Percentiles rank a stretch among this genome's conserved stretches.
phyloP scores from a whole-genome alignment of 2,329 filamentous ascomycete genomes.

The Penicillium sp. region DNA sequence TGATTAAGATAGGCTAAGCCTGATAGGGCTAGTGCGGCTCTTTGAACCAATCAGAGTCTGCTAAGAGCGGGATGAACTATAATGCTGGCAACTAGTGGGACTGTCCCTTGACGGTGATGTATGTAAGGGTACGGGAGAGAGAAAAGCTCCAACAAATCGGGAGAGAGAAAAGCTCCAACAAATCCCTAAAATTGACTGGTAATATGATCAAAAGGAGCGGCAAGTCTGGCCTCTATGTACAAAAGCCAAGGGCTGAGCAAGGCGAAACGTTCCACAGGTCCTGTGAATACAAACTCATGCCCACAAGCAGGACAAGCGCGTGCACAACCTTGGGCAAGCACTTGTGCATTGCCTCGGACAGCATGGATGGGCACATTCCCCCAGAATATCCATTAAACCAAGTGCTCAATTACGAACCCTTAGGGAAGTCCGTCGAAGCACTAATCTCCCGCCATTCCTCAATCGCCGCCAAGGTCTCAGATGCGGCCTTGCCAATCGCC shows the following conservation, averaged over 20 bases:
- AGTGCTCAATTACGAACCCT: background rate
- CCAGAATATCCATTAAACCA: background rate
- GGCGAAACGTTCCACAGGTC: too few relatives aligned
- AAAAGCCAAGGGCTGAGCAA: too few relatives aligned
- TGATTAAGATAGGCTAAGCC: too few relatives aligned
- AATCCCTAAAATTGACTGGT: too few relatives aligned
- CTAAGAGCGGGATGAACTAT: too few relatives aligned
- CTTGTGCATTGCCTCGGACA: background rate
- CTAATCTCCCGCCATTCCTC: constrained; percentile 1
- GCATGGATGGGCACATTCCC: background rate
- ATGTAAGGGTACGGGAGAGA: background rate
- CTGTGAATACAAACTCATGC: background rate
- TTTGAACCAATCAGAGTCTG: too few relatives aligned
- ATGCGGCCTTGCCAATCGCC: constrained; percentile 5
- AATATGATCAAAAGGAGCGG: too few relatives aligned
- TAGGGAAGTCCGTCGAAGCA: background rate
- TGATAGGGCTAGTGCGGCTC: too few relatives aligned
- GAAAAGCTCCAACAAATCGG: too few relatives aligned
- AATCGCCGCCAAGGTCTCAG: constrained; percentile 3
- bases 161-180: too few relatives aligned
- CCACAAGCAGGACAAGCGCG: background rate
- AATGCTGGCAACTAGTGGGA: too few relatives aligned
- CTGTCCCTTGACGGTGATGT: background rate
- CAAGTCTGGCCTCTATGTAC: too few relatives aligned
- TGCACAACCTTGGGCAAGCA: background rate